Conservation (phyloP, 2,329 filamentous ascomycete genomes). For the Akanthomyces muscarius region DNA sequence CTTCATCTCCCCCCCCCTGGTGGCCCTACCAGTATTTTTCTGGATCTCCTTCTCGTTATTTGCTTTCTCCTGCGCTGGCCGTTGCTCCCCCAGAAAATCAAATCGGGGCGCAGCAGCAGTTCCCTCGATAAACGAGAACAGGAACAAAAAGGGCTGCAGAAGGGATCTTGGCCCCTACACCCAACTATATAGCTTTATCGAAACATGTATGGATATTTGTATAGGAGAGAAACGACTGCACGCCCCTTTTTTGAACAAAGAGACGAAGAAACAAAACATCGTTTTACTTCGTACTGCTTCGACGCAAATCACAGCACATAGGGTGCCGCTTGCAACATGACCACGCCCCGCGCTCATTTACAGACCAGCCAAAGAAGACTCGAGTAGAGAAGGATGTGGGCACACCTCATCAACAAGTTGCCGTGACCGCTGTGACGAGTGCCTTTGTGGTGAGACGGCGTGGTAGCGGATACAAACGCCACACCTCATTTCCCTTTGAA, state of each 20-base stretch:
- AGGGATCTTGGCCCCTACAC: neutral
- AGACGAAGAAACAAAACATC: neutral
- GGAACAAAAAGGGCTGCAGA: neutral
- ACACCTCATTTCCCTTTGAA: neutral
- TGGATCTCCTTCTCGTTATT: neutral
- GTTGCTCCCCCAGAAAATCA: neutral
- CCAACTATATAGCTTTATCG: neutral
- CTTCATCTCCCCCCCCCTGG: too few species aligned
- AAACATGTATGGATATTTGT: neutral
- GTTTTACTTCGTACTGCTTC: too few species aligned
- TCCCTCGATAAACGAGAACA: slow-evolving; percentile 7
- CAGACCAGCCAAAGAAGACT: neutral
- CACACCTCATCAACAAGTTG: neutral
- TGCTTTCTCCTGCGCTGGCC: neutral
- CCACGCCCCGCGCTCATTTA: too few species aligned
- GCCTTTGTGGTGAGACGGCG: neutral
- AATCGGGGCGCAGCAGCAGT: slow-evolving; percentile 12
- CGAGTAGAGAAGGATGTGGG: neutral
- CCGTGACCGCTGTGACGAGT: neutral
- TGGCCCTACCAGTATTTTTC: too few species aligned
- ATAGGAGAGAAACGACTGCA: too few species aligned
- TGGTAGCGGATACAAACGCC: neutral
- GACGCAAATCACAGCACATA: too few species aligned
- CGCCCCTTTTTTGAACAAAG: too few species aligned
- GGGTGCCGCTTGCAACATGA: too few species aligned